phyloP scores from a whole-genome alignment of 495 filamentous ascomycete species.

The Neurospora cerealis region DNA sequence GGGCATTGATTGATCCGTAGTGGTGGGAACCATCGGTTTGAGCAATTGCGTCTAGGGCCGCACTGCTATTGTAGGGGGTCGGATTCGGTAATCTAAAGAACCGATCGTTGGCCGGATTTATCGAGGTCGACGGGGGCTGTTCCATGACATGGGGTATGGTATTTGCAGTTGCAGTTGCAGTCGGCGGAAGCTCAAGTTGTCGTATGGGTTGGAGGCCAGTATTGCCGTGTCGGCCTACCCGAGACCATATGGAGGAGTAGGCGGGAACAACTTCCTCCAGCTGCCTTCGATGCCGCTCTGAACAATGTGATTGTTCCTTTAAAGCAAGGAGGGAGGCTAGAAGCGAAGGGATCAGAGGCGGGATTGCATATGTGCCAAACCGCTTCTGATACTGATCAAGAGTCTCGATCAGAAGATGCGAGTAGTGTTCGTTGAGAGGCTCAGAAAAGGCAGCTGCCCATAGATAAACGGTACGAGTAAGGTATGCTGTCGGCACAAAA shows the following conservation, averaged over 20 bases:
- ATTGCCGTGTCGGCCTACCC: background rate
- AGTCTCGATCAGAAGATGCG: conserved; percentile 9
- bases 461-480: conserved; percentile 12
- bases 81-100: background rate
- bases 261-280: background rate
- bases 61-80: background rate
- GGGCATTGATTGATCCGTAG: background rate
- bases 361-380: conserved; percentile 12
- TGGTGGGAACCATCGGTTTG: background rate
- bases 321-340: conserved; percentile 7
- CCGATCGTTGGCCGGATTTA: background rate
- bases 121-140: background rate
- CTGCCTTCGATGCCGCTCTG: background rate
- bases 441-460: conserved; percentile 8
- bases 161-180: background rate
- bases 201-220: background rate
- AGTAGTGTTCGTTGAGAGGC: background rate
- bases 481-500: conserved; percentile 16
- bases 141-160: background rate
- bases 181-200: background rate
- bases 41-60: background rate
- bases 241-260: background rate
- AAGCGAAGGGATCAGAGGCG: conserved; percentile 9
- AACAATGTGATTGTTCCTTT: background rate
- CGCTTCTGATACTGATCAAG: conserved; percentile 9